A percentile compares a stretch with the other conserved stretches of the same genome.
Conservation (phyloP, 352 stramenopile genomes). For the Phytophthora podocarpi region DNA sequence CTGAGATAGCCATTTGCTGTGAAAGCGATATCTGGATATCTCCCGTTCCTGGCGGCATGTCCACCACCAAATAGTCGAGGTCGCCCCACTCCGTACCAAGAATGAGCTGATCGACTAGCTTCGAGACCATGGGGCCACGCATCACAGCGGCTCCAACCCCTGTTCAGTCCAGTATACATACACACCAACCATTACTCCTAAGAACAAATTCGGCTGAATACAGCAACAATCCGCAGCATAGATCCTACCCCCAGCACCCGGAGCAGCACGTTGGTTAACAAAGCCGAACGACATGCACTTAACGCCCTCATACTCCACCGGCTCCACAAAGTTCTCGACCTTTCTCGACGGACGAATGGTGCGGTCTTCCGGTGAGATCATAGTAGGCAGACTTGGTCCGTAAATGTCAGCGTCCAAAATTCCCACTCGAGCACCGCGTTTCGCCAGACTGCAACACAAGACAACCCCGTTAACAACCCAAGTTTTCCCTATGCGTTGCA, state of each 20-base stretch:
- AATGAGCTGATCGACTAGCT: conserved; percentile 97
- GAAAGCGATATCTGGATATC: conserved; percentile 99
- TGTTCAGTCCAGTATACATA: conserved; percentile 15
- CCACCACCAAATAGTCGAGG: conserved; percentile 98
- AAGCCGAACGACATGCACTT: conserved; percentile 95
- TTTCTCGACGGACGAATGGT: conserved; percentile 73
- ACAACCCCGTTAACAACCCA: background rate
- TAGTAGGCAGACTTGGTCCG: conserved; percentile 97
- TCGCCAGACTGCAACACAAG: conserved; percentile 60
- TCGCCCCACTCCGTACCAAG: conserved; percentile 97
- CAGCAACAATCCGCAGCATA: background rate
- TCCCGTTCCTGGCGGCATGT: conserved; percentile 99
- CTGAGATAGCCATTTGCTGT: conserved; percentile 97
- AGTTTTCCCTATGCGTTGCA: background rate
- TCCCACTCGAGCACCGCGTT: conserved; percentile 93
- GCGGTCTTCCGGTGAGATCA: conserved; percentile 84
- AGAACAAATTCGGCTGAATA: background rate
- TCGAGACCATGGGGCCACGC: conserved; percentile 98
- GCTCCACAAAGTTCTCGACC: conserved; percentile 79
- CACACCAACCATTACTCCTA: background rate
- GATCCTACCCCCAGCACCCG: conserved; percentile 63
- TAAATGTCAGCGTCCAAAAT: conserved; percentile 99
- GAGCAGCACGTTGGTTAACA: conserved; percentile 86
- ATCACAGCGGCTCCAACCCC: conserved; percentile 92
- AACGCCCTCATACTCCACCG: conserved; percentile 87